Conservation (phyloP, 495 filamentous ascomycete species). For the Xylaria nigripes region DNA sequence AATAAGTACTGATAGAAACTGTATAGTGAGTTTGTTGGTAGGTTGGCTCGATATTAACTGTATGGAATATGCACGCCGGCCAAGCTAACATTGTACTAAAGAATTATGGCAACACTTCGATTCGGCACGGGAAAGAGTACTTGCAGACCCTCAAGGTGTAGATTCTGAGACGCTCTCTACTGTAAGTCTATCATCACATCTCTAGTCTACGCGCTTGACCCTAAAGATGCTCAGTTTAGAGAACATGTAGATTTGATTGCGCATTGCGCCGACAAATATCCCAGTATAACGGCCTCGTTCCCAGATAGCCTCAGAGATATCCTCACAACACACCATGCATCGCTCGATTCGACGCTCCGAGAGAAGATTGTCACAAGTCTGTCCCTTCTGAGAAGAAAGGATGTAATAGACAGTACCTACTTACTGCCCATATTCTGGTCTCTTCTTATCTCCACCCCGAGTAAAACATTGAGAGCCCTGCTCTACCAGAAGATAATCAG, state of each 20-base stretch:
- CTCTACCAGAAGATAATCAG: constrained; percentile 87
- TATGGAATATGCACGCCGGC: constrained; percentile 6
- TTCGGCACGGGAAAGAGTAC: constrained; percentile 80
- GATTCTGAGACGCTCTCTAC: constrained; percentile 58
- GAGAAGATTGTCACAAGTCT: constrained; percentile 93
- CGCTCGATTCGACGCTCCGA: constrained; percentile 69
- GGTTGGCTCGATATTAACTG: constrained; percentile 3
- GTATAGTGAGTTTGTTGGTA: constrained; percentile 10
- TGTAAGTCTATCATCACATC: neutral
- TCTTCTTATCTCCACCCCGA: constrained; percentile 75
- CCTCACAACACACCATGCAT: constrained; percentile 68
- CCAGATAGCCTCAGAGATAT: constrained; percentile 74
- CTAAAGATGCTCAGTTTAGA: constrained; percentile 47
- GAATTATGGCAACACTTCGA: constrained; percentile 82
- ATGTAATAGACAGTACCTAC: constrained; percentile 73
- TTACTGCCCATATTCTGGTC: constrained; percentile 87
- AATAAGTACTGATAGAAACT: neutral
- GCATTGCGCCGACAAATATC: constrained; percentile 91
- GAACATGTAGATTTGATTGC: constrained; percentile 85
- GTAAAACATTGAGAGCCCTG: constrained; percentile 74
- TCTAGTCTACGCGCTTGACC: neutral
- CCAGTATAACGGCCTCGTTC: constrained; percentile 65
- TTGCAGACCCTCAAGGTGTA: constrained; percentile 63
- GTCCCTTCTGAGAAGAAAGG: constrained; percentile 80
- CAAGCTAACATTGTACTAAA: constrained; percentile 8